Base-by-base conservation (phyloP, 106 monocot species). In the Platanthera guangdongensis region DNA sequence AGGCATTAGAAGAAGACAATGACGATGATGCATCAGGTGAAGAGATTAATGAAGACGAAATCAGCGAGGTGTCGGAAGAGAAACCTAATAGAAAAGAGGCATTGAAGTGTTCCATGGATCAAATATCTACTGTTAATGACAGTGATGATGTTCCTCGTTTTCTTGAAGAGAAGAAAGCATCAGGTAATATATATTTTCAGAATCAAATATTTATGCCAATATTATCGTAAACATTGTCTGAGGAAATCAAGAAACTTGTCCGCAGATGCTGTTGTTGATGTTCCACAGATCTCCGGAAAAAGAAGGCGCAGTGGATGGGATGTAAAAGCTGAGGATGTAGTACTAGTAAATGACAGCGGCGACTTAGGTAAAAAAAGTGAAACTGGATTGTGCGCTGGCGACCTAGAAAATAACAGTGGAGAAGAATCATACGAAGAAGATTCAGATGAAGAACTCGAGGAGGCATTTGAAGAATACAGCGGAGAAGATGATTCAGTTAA, bases 221-320 rank as follows among this genome's bases (percentile, higher is more conserved):
- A 15, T 14, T 77, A 48, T 67, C 14, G 49, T 51, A 67, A 50
- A 25, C 57, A 67, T 2, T 65, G 12, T 32, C 32, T 12, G 30
- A 65, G 65, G 65, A 11, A 65, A 65, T 65, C 65, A 32, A 65
- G 4, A 13, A 67, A 51, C 30, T 15, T 47, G 9, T 52, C 77
- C 45, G n/a, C 7, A 53, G 46, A 78, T 78, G 54, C 47, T 46
- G 55, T 14, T 53, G 69, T 50, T 71, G 55, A 12, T 14, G 47
- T 16, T 55, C 8, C 53, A 30, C 14, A 2, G 16, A 15, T 5
- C 62, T 73, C 45, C 30, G 47, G 60, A 5, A 73, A 19, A 70
- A 79, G 73, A 55, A 79, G 73, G 50, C 62, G 49, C 14, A 73
- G 79, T 55, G 62, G 55, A 73, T 79, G 79, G 79, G 79, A 79